Percentiles rank a stretch among this genome's conserved stretches.
phyloP scores from a whole-genome alignment of 2,329 filamentous ascomycete genomes.

The Zymoseptoria pseudotritici region DNA sequence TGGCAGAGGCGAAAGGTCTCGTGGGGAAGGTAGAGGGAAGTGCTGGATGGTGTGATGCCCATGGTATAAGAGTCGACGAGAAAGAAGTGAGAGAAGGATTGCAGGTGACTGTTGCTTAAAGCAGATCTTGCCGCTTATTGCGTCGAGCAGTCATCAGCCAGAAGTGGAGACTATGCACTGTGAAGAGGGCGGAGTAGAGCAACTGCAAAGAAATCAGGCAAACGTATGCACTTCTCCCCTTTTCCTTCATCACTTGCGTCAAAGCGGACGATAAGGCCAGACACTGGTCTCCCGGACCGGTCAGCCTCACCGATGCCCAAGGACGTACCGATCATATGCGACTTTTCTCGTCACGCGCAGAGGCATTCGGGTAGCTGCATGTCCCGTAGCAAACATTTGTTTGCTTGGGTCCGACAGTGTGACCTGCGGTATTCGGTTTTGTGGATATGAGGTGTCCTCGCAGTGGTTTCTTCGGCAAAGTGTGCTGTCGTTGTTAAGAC shows the following conservation, averaged over 20 bases:
- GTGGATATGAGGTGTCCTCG: no score
- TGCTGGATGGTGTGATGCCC: constrained; percentile 21
- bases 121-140: background rate
- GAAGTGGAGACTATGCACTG: background rate
- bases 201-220: background rate
- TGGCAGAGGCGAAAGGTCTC: constrained; percentile 20
- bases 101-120: background rate
- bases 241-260: background rate
- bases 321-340: background rate
- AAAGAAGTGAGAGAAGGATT: background rate
- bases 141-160: background rate
- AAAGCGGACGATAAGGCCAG: background rate
- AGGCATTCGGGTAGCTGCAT: background rate
- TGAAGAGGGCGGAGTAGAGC: background rate
- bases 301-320: background rate
- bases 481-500: no score
- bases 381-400: background rate
- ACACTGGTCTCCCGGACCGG: background rate
- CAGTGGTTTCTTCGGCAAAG: no score
- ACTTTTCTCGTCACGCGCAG: background rate
- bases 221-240: background rate
- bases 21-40: constrained; percentile 20
- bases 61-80: constrained; percentile 9
- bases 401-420: background rate
- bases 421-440: background rate